Evolutionary conservation across 2,329 filamentous ascomycete species (phyloP).

Genomic region (Sporothrix luriei): DNA sequence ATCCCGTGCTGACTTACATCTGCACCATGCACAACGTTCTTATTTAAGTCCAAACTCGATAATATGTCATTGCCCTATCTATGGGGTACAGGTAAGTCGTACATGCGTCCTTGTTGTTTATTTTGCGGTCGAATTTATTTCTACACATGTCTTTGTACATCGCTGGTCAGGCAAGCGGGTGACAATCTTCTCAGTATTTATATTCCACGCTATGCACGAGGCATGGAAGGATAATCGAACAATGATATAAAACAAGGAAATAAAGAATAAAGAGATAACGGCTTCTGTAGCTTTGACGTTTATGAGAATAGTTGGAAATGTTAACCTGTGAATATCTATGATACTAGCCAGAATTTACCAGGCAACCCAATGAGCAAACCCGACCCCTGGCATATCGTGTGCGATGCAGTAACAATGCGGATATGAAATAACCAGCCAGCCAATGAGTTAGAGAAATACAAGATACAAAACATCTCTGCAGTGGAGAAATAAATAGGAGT

Average conservation of each 20-base stretch:
- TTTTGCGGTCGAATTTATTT: background rate
- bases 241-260: background rate
- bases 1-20: too few relatives aligned
- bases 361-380: background rate
- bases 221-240: too few relatives aligned
- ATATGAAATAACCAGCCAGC: background rate
- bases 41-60: too few relatives aligned
- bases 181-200: too few relatives aligned
- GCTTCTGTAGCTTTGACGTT: background rate
- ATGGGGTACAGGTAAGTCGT: background rate
- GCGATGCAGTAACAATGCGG: background rate
- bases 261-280: background rate
- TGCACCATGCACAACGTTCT: background rate
- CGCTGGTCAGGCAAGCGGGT: too few relatives aligned
- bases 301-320: background rate
- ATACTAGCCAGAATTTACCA: background rate
- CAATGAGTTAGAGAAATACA: background rate
- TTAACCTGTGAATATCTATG: background rate
- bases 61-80: too few relatives aligned
- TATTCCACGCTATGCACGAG: too few relatives aligned
- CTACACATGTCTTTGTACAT: too few relatives aligned
- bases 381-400: background rate
- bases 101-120: background rate
- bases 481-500: too few relatives aligned
- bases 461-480: background rate